Base-by-base conservation (phyloP, 129 eudicot genomes). In the Flaveria trinervia region DNA sequence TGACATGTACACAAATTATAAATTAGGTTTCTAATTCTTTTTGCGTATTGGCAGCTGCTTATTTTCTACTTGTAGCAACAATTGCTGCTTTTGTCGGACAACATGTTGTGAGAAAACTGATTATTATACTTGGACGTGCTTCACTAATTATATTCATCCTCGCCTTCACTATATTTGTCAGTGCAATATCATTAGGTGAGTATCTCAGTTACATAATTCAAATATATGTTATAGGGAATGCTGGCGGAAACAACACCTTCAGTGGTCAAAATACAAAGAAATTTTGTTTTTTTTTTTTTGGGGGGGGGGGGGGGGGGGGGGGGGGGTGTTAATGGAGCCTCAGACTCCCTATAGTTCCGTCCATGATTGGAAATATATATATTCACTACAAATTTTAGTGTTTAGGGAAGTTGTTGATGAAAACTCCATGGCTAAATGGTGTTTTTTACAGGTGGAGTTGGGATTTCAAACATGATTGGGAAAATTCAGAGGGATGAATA, bases 131-230 rank as follows among this genome's bases (percentile, higher is more conserved):
- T 36, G 98, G 98, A 70, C 82, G 98, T 76, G 98, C 98, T 39
- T 94, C 98, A 22, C 72, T 94, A 13, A 94, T 94, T 71, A 94
- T 94, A 86, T 94, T 94, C 84, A 91, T 94, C 55, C 89, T 94
- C 23, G 88, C 98, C 8, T 87, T 79, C 85, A 91, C 93, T 16
- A 94, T 94, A 61, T 91, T 94, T n/a, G 87, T 94, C 13, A 91
- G 98, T 56, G 98, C 98, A 49, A 85, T 94, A 77, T 94, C 97
- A 48, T 84, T 94, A 82, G 98, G 98, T 94, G 61, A 82, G 89
- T 74, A 50, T 74, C 62, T 73, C 12, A 2, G 33, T 61, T 61
- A 61, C 43, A 61, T 7, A 61, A 26, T 61, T 4, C 18, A 61
- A 61, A 12, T 61, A 25, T 61, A 12, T 61, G 43, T 26, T 61